phyloP scores from a whole-genome alignment of 1,139 yeast genomes.

The Yamadazyma sp. region DNA sequence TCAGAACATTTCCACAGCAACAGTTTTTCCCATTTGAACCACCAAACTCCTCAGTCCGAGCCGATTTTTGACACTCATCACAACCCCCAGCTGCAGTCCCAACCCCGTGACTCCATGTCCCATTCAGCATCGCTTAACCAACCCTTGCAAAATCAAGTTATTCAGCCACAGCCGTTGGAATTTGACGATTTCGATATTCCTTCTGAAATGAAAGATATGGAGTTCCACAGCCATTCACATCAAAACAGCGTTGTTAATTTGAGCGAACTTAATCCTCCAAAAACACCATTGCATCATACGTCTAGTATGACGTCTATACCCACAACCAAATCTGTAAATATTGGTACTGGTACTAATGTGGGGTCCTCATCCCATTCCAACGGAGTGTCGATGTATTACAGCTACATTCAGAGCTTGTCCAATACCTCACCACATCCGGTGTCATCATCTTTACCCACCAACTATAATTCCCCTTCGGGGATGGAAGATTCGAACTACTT shows the following conservation, averaged over 20 bases:
- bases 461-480: constrained; percentile 13
- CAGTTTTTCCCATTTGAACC: constrained; percentile 1
- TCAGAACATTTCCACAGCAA: constrained; percentile 2
- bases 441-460: constrained; percentile 14
- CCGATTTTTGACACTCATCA: not conserved
- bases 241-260: constrained; percentile 15
- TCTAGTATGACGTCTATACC: constrained; percentile 7
- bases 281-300: constrained; percentile 6
- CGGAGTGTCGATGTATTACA: constrained; percentile 2
- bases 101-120: not conserved
- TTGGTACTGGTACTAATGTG: not conserved
- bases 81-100: not conserved
- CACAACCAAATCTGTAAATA: not conserved
- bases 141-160: not conserved
- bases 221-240: constrained; percentile 12
- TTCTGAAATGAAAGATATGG: constrained; percentile 8
- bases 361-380: not conserved
- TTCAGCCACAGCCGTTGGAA: constrained; percentile 3
- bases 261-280: constrained; percentile 10
- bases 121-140: not conserved
- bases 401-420: constrained; percentile 4
- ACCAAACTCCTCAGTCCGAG: not conserved
- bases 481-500: constrained; percentile 15
- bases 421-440: constrained; percentile 7
- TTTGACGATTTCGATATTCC: constrained; percentile 11